Base-by-base conservation (phyloP, 2,329 filamentous ascomycete species). In the Podosphaera fusca region DNA sequence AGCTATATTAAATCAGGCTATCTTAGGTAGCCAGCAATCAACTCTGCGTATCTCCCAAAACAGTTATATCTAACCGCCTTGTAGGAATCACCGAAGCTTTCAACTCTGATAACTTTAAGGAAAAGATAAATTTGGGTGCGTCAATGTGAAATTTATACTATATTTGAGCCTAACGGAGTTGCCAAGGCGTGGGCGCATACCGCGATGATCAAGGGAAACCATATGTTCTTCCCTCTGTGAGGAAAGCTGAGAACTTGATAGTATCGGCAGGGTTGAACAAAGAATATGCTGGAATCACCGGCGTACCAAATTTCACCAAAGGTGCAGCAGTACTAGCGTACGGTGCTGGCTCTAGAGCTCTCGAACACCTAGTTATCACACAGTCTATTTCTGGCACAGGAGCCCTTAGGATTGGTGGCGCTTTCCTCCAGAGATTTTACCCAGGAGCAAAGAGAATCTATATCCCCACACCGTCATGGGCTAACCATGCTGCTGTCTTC, bases 381-480 rank as follows among this genome's bases (percentile, higher is more conserved):
- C 92, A 98, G 77, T 87, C 89, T 73, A 95, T 98, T 75, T 98
- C 92, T 60, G 92, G 92, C 64, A 98, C 92, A 58, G 92, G 92
- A 68, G 92, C 92, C 61, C 81, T 98, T 67, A 84, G 92, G 70
- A 90, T 98, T 69, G 92, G 87, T 63, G 92, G 84, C 67, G 88
- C 86, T 64, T 98, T 96, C 81, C 78, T 98, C 64, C 73, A 86
- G 71, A 85, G 88, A 67, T 90, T 87, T 79, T 95, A 85, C 76
- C 88, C 89, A 50, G 81, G 85, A 69, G 81, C 81, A 65, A 96
- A 95, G 82, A 86, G 85, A 71, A 87, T 98, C 74, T 96, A 95
- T 77, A 88, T 98, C 69, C 92, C 92, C 60, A 89, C 77, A 58
- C 92, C 92, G 56, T 94, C 87, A 66, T 98, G 92, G 92, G 92